Evolutionary conservation across 768 basidiomycete species (phyloP).

Genomic region (Saitozyma sp.): DNA sequence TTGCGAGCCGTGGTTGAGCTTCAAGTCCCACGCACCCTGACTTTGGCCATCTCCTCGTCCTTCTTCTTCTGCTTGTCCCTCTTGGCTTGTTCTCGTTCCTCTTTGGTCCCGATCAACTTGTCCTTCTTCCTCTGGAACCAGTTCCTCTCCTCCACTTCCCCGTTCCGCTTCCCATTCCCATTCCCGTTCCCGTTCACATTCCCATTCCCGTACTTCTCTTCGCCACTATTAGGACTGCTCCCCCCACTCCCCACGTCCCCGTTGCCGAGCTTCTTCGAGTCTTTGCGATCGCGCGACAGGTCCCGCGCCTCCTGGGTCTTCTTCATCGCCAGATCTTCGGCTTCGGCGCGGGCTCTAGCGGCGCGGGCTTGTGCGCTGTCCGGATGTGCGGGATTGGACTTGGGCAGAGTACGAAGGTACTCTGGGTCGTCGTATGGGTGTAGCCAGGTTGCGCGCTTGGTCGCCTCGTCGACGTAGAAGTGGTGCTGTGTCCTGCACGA

Average conservation of each 20-base stretch:
- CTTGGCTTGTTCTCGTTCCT: conserved; percentile 28
- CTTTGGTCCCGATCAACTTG: conserved; percentile 40
- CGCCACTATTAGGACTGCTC: neutral
- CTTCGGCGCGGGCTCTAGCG: conserved; percentile 23
- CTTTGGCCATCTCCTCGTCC: conserved; percentile 29
- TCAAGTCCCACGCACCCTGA: conserved; percentile 13
- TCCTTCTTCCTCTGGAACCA: conserved; percentile 43
- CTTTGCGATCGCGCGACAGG: neutral
- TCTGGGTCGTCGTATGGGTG: conserved; percentile 52
- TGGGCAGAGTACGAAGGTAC: conserved; percentile 42
- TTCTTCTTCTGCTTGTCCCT: conserved; percentile 23
- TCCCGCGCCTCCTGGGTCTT: conserved; percentile 10
- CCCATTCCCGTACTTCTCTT: neutral
- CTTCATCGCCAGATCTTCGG: conserved; percentile 14
- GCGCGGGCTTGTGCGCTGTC: conserved; percentile 36
- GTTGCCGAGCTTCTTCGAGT: neutral
- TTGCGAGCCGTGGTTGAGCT: neutral
- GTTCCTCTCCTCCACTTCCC: conserved; percentile 6
- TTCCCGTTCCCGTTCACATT: neutral
- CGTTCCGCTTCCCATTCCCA: conserved; percentile 1
- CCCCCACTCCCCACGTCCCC: neutral
- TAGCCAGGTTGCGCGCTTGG: conserved; percentile 43
- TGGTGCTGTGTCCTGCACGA: conserved; percentile 39
- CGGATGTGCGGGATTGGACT: conserved; percentile 49
- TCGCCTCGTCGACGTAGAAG: conserved; percentile 50